Evolutionary conservation across 768 basidiomycete species (phyloP), one percentile per base, ranked within the genome.

Genomic region (Panellus pusillus): DNA sequence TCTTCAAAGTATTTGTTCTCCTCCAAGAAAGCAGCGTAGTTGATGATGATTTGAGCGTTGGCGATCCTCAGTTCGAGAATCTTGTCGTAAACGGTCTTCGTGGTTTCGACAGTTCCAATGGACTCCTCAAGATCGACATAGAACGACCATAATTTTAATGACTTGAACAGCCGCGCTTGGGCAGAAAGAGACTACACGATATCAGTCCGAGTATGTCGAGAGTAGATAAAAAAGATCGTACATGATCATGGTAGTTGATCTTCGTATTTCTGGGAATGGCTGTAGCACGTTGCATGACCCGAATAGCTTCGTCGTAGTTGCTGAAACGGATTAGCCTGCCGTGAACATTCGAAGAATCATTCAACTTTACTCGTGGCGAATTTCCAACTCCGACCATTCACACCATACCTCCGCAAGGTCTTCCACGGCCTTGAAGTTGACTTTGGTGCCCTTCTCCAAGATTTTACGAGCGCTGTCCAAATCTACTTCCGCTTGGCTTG

Each of bases 331-430:
- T 68, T 7, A 68, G 62, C 27, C 13, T 11, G 49, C 13, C 7
- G 11, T 14, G 32, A 35, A 35, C 35, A 52, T n/a, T 9, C 1
- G 53, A n/a, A 36, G 20, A 15, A 18, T 32, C 57, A 39, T 13
- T 29, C 32, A 29, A 79, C 91, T 63, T n/a, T 73, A 95, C 95
- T 96, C 95, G 45, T 94, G 88, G 39, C 96, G 84, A 45, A 98
- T 79, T 68, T 99, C 97, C 88, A 98, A 86, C 72, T 99, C 97
- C 7, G 97, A 85, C 96, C 97, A 98, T 72, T 98, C 97, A 64
- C 95, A 98, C 97, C 97, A 99, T 13, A 98, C 82, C 68, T 98
- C 97, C 0, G 97, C 97, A 19, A 99, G 79, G 64, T 99, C 97
- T 66, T 99, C 96, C 9, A 99, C 95, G n/a, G 83, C 79, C 70